These are phyloP conservation scores for Botrytis galanthina DNA, from an alignment of 2,329 filamentous ascomycete genomes.

Conservation along the genomic window DNA sequence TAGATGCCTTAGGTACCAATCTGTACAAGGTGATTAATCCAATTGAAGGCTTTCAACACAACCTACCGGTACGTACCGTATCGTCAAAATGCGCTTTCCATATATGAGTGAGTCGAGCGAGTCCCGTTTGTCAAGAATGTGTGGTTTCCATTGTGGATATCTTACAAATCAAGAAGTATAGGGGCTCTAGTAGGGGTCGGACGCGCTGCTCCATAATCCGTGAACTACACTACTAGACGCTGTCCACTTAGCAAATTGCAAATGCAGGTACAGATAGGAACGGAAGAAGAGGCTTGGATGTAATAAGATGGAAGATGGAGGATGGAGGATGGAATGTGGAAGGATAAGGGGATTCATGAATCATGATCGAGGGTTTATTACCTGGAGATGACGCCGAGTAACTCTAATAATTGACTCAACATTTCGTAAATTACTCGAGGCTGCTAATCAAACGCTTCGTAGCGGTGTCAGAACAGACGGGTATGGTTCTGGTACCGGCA, in stretches of 20 bases:
- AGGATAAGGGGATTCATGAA: neutral
- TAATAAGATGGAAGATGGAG: neutral
- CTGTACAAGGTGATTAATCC: neutral
- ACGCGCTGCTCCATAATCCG: neutral
- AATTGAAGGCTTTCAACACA: neutral
- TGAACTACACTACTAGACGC: neutral
- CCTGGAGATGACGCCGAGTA: neutral
- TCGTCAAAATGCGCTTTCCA: neutral
- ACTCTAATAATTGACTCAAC: neutral
- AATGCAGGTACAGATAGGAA: neutral
- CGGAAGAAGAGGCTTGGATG: neutral
- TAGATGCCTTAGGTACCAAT: neutral
- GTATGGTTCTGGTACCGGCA: neutral
- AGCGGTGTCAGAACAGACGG: neutral
- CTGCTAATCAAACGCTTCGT: neutral
- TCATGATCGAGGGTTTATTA: neutral
- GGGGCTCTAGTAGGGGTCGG: neutral
- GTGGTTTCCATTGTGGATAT: neutral
- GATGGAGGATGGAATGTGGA: neutral
- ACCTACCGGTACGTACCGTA: neutral
- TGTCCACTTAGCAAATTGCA: neutral
- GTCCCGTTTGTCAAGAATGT: neutral
- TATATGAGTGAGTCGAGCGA: neutral
- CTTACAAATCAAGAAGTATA: neutral
- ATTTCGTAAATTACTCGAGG: neutral